Evolutionary conservation across 1,139 yeast genomes (phyloP).

Genomic region (Diutina siamensis): DNA sequence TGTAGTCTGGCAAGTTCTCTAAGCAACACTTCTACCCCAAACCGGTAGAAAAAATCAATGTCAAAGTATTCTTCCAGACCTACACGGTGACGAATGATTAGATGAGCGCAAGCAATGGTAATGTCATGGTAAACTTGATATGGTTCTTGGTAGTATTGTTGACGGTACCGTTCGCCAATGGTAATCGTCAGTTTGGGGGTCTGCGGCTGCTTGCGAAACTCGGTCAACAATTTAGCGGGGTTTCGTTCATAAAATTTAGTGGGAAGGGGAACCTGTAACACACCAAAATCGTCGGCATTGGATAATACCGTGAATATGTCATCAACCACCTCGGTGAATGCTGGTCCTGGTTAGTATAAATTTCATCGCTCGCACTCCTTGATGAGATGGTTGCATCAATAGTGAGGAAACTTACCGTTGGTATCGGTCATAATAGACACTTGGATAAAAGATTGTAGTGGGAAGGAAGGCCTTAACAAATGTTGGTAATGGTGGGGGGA

Average conservation of each 20-base stretch:
- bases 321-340: neutral
- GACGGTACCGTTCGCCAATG: neutral
- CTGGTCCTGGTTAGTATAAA: neutral
- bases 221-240: neutral
- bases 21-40: slow-evolving; percentile 55
- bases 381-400: neutral
- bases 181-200: neutral
- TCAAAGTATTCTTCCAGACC: slow-evolving; percentile 48
- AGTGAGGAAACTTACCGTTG: neutral
- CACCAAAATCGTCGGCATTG: slow-evolving; percentile 8
- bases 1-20: slow-evolving; percentile 45
- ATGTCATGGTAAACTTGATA: slow-evolving; percentile 65
- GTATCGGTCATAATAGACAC: slow-evolving; percentile 1
- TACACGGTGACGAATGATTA: slow-evolving; percentile 36
- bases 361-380: neutral
- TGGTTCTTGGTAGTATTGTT: slow-evolving; percentile 13
- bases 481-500: neutral
- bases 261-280: slow-evolving; percentile 17
- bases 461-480: no score
- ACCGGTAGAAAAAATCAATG: slow-evolving; percentile 60
- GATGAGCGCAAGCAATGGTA: slow-evolving; percentile 45
- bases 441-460: no score
- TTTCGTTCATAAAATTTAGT: slow-evolving; percentile 10
- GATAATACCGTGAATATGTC: slow-evolving; percentile 9
- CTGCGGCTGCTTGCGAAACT: neutral